Evolutionary conservation across 495 filamentous ascomycete species (phyloP), one percentile per base, ranked within the genome.

Genomic region (Tuber brumale): DNA sequence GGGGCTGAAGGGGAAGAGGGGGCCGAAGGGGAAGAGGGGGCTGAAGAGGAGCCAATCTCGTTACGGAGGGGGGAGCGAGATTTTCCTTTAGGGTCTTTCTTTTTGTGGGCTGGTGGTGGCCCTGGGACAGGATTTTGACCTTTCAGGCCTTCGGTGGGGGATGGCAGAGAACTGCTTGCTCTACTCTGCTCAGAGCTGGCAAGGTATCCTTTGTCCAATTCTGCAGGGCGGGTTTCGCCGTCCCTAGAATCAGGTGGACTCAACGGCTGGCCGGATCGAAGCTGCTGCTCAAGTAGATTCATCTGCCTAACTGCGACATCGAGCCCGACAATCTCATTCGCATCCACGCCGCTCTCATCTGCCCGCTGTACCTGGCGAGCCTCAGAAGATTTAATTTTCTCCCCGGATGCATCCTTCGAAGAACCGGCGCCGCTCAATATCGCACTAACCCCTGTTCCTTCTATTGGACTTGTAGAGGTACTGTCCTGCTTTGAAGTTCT

Each of bases 221-320:
- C 78, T 19, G 39, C 37, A 19, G 51, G 35, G 31, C 71, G 23
- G 12, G 77, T 78, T 69, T 81, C 79, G n/a, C 81, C 81, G 23
- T 82, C 81, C 46, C 81, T 74, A 12, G 81, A 82, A 46, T 82
- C 81, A 42, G 81, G 81, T 9, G 81, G 81, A 19, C 75, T 80
- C 19, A 81, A 69, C 48, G 81, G 81, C 39, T 77, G 44, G 5
- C 80, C 77, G 27, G 73, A 72, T 51, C 75, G 76, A n/a, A 82
- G 37, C 35, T 80, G 80, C n/a, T 74, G 75, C 48, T 82, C 80
- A 27, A 82, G 41, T 19, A 82, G 10, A 45, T 76, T 76, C 80
- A 82, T 82, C 72, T 82, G 81, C 57, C 74, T 77, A n/a, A 82
- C 80, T 6, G 81, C 81, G 31, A 82, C 74, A 76, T 82, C 81